These are phyloP conservation scores for Coprinopsis cinerea DNA, from an alignment of 768 basidiomycete genomes.

Conservation along the genomic window DNA sequence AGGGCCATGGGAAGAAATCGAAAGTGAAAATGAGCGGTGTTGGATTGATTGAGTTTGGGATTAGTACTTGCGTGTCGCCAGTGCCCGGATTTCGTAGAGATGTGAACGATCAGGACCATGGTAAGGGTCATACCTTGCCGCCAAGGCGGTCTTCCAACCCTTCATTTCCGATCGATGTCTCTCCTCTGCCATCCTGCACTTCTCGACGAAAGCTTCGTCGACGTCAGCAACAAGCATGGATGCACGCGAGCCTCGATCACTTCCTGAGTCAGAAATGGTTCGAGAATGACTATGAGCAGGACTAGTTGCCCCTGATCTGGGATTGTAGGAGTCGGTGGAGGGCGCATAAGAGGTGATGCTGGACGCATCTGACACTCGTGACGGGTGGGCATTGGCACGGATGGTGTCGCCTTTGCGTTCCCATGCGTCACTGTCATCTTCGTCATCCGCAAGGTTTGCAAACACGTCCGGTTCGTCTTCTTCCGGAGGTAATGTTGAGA, in stretches of 20 bases:
- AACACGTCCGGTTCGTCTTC: conserved; percentile 97
- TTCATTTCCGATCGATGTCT: conserved; percentile 81
- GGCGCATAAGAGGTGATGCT: conserved; percentile 23
- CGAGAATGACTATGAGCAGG: conserved; percentile 59
- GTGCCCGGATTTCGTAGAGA: conserved; percentile 77
- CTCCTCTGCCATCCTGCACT: conserved; percentile 72
- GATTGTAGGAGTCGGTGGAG: conserved; percentile 20
- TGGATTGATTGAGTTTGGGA: too few relatives aligned
- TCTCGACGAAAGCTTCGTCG: conserved; percentile 66
- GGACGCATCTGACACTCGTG: conserved; percentile 24
- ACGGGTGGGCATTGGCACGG: conserved; percentile 44
- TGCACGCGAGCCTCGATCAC: conserved; percentile 75
- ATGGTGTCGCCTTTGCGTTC: conserved; percentile 77
- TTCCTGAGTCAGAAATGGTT: conserved; percentile 69
- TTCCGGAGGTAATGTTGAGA: conserved; percentile 77
- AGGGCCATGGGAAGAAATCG: conserved; percentile 13
- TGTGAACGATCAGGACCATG: conserved; percentile 53
- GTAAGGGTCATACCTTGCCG: conserved; percentile 32
- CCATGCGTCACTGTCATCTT: conserved; percentile 70
- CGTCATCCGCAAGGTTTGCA: conserved; percentile 87
- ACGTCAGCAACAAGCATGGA: conserved; percentile 70
- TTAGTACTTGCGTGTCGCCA: conserved; percentile 82
- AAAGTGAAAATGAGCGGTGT: conserved; percentile 16
- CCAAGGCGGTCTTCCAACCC: conserved; percentile 55
- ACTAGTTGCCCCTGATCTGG: conserved; percentile 40